Base-by-base conservation (phyloP, 164 flowering plant species). In the Berberis vulgaris region DNA sequence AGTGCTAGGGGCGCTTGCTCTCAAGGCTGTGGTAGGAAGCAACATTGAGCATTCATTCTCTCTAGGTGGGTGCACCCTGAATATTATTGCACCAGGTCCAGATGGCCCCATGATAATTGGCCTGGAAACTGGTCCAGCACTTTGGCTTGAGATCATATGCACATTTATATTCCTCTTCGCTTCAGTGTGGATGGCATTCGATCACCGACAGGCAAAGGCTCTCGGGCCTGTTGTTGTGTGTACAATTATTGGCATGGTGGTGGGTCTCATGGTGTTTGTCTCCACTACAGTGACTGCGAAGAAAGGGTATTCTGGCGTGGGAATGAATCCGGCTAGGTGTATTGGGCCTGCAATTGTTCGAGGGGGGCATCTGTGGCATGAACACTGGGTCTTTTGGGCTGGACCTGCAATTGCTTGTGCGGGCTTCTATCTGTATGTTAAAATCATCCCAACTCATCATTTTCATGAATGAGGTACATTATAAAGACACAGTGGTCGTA, bases 291-390 rank as follows among this genome's bases (percentile, higher is more conserved):
- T 84, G n/a, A 82, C 84, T 0, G 59, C 70, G 1, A 68, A 62
- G 49, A 81, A 72, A 64, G 88, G 88, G 4, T 83, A 84, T 59
- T 75, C 76, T 5, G 92, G 92, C 3, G 86, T 64, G 1, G 86
- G 86, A 65, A 71, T 86, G 76, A 86, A 86, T 66, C 89, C 92
- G 2, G 87, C 92, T 0, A 77, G 87, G 71, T 86, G 89, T 67
- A 43, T 86, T 13, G 92, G 92, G 58, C 83, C 92, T 1, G 87
- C 89, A 5, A 11, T 84, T 7, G 75, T 84, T 4, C 73, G 88
- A 65, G 89, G 89, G 0, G 88, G 87, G 5, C 83, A 82, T 66
- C 71, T 86, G 0, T 84, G 87, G 88, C 41, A 71, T 52, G 79
- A 76, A 1, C 92, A 82, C 47, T 84, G 87, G 87, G 78, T 86